These are phyloP conservation scores for Cinchona pubescens DNA, from an alignment of 257 asterid genomes.

Conservation along the genomic window DNA sequence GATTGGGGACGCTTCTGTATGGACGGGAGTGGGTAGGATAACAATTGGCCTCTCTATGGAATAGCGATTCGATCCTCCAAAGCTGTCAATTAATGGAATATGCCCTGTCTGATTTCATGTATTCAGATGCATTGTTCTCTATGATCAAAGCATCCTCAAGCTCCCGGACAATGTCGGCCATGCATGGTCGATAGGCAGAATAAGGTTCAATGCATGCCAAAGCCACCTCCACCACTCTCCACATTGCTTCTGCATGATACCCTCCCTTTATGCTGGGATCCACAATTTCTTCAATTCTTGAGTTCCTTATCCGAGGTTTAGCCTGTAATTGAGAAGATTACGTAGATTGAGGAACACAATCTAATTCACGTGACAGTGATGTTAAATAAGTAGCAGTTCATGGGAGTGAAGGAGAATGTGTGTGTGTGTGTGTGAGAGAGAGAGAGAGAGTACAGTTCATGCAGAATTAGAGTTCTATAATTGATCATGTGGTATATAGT, in stretches of 20 bases:
- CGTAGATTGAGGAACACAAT: not conserved
- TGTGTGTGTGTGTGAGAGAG: not conserved
- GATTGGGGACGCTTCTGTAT: conserved; percentile 43
- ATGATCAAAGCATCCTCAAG: conserved; percentile 82
- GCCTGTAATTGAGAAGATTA: conserved; percentile 43
- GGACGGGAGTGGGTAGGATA: conserved; percentile 51
- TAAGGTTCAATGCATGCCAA: conserved; percentile 82
- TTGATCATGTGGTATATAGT: not conserved
- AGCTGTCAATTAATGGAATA: conserved; percentile 49
- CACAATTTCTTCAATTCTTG: conserved; percentile 59
- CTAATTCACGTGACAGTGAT: not conserved
- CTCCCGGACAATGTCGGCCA: conserved; percentile 82
- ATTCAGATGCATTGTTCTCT: conserved; percentile 57
- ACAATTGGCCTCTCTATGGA: conserved; percentile 65
- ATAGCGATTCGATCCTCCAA: conserved; percentile 74
- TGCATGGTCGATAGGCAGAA: conserved; percentile 77
- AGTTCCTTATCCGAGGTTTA: conserved; percentile 68
- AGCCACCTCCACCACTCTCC: conserved; percentile 78
- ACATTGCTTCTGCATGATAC: conserved; percentile 55
- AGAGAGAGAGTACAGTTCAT: not conserved
- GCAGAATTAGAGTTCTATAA: not conserved
- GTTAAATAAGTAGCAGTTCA: not conserved
- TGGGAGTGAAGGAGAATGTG: too few relatives aligned
- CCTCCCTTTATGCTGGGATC: conserved; percentile 50
- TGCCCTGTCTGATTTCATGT: conserved; percentile 50